Evolutionary conservation across 495 filamentous ascomycete species (phyloP), one percentile per base, ranked within the genome.

Genomic region (Hypoxylon perforatum): DNA sequence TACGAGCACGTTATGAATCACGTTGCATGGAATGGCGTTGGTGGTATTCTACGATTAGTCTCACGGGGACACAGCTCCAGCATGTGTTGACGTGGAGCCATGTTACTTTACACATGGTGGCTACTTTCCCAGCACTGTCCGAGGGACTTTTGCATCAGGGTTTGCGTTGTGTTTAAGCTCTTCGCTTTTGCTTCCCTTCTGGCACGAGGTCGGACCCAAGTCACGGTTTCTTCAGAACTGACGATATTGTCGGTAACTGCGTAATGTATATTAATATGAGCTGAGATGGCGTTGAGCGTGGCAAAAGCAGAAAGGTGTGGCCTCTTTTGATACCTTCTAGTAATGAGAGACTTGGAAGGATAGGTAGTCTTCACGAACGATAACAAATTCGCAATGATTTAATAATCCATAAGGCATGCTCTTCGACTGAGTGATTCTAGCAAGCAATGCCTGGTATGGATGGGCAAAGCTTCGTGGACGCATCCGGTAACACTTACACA

Each of bases 21-120:
- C 45, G 50, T 65, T 67, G 65, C 69, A 72, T 72, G 57, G 35
- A 47, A 48, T 22, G 72, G 72, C 65, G 72, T 74, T 74, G 58
- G 58, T 50, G 52, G 65, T 33, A 66, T 64, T 64, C 30, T 61
- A 15, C 18, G 48, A 60, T 57, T n/a, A 45, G 41, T 21, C 35
- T 33, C 41, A 51, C 51, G 42, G 45, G 49, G 46, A 36, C 58
- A 47, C 7, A 3, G 19, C 48, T 25, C 28, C 35, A 38, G 36
- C 10, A 36, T 51, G 47, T 11, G 30, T n/a, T n/a, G n/a, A n/a
- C 14, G 41, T 33, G 23, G 28, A 30, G 33, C 42, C 15, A 47
- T 28, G 10, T 54, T 46, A 18, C 22, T 42, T 38, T 38, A 10
- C 35, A 38, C 35, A 38, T 38, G 14, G 35, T 30, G 33, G 23